Percentiles rank a stretch among this genome's conserved stretches.
These are phyloP conservation scores for Citrullus mucosospermus DNA, from an alignment of 306 rosid genomes.

Conservation along the genomic window DNA sequence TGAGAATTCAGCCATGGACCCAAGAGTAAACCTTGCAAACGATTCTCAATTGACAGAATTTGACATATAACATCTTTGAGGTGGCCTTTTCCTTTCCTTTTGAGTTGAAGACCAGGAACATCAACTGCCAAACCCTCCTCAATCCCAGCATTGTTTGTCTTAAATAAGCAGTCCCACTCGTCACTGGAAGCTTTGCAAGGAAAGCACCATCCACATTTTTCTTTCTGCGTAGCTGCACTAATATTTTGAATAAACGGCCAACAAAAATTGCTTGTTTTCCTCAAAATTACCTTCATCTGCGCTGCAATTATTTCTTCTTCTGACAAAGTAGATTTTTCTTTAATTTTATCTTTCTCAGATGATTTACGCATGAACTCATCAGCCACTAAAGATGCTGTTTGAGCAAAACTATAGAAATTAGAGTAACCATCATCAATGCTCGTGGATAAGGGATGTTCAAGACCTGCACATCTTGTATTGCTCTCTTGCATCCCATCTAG, in stretches of 20 bases:
- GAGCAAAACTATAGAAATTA: slow-evolving; percentile 68
- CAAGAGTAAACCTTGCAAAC: slow-evolving; percentile 65
- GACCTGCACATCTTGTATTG: slow-evolving; percentile 24
- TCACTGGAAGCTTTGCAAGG: slow-evolving; percentile 54
- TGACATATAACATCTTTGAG: slow-evolving; percentile 47
- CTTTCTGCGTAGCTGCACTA: slow-evolving; percentile 38
- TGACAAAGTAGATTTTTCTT: slow-evolving; percentile 27
- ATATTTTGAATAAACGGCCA: slow-evolving; percentile 51
- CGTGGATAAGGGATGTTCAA: slow-evolving; percentile 9
- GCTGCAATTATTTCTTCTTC: slow-evolving; percentile 65
- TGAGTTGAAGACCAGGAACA: slow-evolving; percentile 34
- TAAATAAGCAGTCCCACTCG: slow-evolving; percentile 71
- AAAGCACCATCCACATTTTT: slow-evolving; percentile 95
- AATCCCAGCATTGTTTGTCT: slow-evolving; percentile 28
- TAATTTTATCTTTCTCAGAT: slow-evolving; percentile 51
- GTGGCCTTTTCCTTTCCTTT: slow-evolving; percentile 38
- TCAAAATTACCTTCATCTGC: slow-evolving; percentile 65
- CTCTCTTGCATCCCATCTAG: slow-evolving; percentile 25
- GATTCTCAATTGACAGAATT: slow-evolving; percentile 63
- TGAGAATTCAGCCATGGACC: slow-evolving; percentile 85
- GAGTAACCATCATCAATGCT: slow-evolving; percentile 30
- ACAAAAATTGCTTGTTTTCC: slow-evolving; percentile 44
- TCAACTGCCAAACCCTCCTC: slow-evolving; percentile 30
- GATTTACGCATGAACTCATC: slow-evolving; percentile 48
- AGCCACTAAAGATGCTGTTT: slow-evolving; percentile 51